Conservation (phyloP, 768 basidiomycete species). For the Lepiota venenata region DNA sequence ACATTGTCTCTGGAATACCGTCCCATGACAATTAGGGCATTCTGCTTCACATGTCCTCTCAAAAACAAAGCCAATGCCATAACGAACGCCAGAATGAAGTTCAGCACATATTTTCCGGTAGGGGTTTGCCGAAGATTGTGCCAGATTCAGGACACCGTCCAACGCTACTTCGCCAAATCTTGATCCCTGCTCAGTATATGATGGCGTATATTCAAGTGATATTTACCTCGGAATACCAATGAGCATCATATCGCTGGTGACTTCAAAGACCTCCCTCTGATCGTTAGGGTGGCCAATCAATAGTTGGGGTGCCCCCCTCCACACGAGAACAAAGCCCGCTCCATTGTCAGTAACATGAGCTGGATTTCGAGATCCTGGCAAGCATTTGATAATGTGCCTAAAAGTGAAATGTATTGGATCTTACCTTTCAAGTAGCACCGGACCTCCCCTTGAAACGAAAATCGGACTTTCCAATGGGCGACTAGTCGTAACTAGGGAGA, state of each 20-base stretch:
- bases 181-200: not conserved
- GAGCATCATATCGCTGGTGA: conserved; percentile 74
- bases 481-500: conserved; percentile 60
- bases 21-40: conserved; percentile 59
- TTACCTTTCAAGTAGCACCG: conserved; percentile 86
- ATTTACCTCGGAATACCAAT: conserved; percentile 85
- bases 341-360: conserved; percentile 66
- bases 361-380: conserved; percentile 77
- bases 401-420: conserved; percentile 5
- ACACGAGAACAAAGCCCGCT: conserved; percentile 85
- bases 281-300: conserved; percentile 67
- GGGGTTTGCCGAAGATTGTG: conserved; percentile 22
- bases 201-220: not conserved
- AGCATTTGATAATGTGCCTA: conserved; percentile 3
- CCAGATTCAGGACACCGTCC: conserved; percentile 21
- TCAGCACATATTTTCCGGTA: conserved; percentile 80
- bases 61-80: conserved; percentile 79
- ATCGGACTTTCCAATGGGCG: conserved; percentile 76
- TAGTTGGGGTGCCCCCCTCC: conserved; percentile 73
- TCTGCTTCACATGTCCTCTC: conserved; percentile 78
- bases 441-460: conserved; percentile 68
- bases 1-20: conserved; percentile 72
- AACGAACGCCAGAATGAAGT: conserved; percentile 78
- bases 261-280: conserved; percentile 78
- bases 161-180: conserved; percentile 14